Evolutionary conservation across 495 filamentous ascomycete genomes (phyloP), one percentile per base, ranked within the genome.

Genomic region (Ramalina peruviana): DNA sequence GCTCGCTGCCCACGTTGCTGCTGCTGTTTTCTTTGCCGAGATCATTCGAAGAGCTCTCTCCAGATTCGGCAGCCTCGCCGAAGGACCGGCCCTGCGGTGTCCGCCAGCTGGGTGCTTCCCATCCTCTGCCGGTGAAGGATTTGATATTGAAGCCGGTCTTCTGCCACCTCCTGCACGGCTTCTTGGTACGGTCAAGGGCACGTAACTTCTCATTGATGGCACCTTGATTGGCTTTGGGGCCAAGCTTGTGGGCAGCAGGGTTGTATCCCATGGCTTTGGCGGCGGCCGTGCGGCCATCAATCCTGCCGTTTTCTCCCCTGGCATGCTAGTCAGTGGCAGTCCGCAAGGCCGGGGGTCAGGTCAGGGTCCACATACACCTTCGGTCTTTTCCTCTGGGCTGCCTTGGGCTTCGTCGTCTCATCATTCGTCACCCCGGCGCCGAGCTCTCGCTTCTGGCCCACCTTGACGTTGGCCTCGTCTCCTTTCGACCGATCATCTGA

Each of bases 121-220:
- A 97, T 27, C 74, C 62, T 13, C 88, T 73, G 27, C 93, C 93
- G 3, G 92, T 98, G 63, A 98, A 98, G 58, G 81, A 92, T 72
- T 94, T 92, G 49, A 98, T 65, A 44, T 75, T 78, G 55, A 97
- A 79, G 21, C 79, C 78, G 46, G 85, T 85, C 62, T 80, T 85
- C 56, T 79, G 69, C 92, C 92, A 98, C 60, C 82, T 89, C 50
- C 93, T 84, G 61, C 90, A 96, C 2, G 90, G 86, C 52, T 88
- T 82, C 42, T 88, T 86, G 1, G 80, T 82, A 37, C 90, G 82
- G 64, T 98, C 92, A 40, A 98, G 79, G 4, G 92, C 93, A 44
- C 92, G 85, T 30, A 98, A 80, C 48, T 86, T 85, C 44, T 93
- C 92, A 61, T 98, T 98, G 72, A 98, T 98, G 49, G 90, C 90